These are phyloP conservation scores for Fusarium palustre DNA, from an alignment of 2,329 filamentous ascomycete genomes.

Conservation along the genomic window DNA sequence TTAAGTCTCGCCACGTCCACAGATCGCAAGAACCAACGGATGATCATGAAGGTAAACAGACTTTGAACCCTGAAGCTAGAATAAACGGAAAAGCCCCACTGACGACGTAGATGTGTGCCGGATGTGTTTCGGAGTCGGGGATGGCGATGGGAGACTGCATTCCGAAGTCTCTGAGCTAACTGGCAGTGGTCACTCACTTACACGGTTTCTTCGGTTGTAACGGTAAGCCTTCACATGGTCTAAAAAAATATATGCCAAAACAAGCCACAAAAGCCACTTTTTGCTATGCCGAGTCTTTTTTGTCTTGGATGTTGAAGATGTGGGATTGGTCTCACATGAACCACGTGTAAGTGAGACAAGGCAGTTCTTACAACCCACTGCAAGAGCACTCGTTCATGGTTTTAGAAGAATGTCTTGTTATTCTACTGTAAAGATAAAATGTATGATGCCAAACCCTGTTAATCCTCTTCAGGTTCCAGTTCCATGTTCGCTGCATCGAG, in stretches of 20 bases:
- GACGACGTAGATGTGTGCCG: neutral
- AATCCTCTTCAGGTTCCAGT: neutral
- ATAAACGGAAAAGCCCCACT: slow-evolving; percentile 5
- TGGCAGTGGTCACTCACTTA: neutral
- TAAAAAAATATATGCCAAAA: neutral
- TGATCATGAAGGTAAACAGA: neutral
- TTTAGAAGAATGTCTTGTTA: neutral
- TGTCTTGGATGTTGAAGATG: neutral
- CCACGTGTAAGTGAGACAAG: neutral
- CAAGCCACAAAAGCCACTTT: neutral
- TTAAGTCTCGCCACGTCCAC: neutral
- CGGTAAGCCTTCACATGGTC: neutral
- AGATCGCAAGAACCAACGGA: neutral
- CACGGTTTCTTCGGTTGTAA: neutral
- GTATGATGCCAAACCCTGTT: fast-evolving
- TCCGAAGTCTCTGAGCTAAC: slow-evolving; percentile 4
- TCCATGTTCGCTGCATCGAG: slow-evolving; percentile 19
- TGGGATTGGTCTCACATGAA: neutral
- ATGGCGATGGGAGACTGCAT: slow-evolving; percentile 15
- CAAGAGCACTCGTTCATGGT: neutral
- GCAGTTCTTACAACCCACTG: neutral
- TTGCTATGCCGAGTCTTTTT: neutral
- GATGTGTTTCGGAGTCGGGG: slow-evolving; percentile 29
- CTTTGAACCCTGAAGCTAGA: neutral
- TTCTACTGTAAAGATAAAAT: no score